Base-by-base conservation (phyloP, 2,329 filamentous ascomycete genomes). In the Ophiostoma pallidulum region DNA sequence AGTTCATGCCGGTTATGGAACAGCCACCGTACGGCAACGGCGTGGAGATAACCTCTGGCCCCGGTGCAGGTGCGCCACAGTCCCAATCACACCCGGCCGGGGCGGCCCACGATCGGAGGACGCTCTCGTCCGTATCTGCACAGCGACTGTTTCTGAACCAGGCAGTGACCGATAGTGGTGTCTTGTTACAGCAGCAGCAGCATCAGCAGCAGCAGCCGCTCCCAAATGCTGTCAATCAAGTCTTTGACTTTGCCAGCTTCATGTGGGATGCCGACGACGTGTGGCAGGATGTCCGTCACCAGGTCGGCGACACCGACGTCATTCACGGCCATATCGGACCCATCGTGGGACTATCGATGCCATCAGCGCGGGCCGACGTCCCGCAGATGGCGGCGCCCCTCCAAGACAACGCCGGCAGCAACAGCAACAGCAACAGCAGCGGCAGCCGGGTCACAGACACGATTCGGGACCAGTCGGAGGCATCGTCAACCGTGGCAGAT, bases 221-320 rank as follows among this genome's bases (percentile, higher is more conserved):
- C 8, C 36, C 44, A 3, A 38, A 48, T 26, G 62, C 62, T 5
- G 65, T 68, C 38, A 66, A 66, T 35, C 64, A 72, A 52, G 60
- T 69, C 16, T 72, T 71, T 51, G 68, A 70, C 57, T 71, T 70
- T 51, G 67, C 68, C 28, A 70, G 64, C 54, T 72, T 72, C 57
- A 69, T 71, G 66, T 72, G 69, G 70, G 65, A 71, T 47, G 59
- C 62, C 3, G 59, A 58, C 4, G 60, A 64, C 40, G 58, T 62
- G 39, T 65, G 62, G 64, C 60, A 62, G 48, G 59, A 64, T 33
- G 52, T 59, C 16, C 18, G 24, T 0, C 42, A 36, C 2, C 35
- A 48, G 8, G 45, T 38, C 6, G 22, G 37, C 3, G 28, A 41
- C 12, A 35, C 24, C 41, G 20, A 29, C 19, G 31, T 5, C 24